These are phyloP conservation scores for Aspergillus sp. DNA, from an alignment of 2,329 filamentous ascomycete species.

Conservation along the genomic window DNA sequence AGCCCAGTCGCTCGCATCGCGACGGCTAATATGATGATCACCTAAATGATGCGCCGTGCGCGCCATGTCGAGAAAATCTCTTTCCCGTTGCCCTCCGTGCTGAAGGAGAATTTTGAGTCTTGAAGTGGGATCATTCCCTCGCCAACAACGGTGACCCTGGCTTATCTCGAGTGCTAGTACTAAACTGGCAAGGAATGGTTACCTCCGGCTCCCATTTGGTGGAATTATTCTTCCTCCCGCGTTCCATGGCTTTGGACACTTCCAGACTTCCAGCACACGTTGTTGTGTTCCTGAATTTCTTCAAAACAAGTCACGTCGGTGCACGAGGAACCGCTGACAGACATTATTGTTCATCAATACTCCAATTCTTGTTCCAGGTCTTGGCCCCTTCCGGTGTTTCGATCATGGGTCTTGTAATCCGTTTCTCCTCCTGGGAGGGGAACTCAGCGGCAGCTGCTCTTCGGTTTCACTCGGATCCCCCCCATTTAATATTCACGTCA, in stretches of 20 bases:
- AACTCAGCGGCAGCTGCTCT: neutral
- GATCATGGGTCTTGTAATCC: neutral
- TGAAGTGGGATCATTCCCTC: neutral
- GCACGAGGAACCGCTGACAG: neutral
- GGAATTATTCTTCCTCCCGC: slow-evolving; percentile 7
- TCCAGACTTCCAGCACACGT: neutral
- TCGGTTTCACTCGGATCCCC: slow-evolving; percentile 9
- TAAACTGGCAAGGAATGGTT: slow-evolving; percentile 18
- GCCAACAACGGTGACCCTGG: slow-evolving; percentile 25
- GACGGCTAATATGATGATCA: neutral
- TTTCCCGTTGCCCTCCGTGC: neutral
- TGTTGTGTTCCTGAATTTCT: slow-evolving; percentile 1
- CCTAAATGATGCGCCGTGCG: neutral
- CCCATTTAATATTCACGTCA: slow-evolving; percentile 9
- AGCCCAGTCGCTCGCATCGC: slow-evolving; percentile 4
- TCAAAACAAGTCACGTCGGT: neutral
- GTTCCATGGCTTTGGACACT: slow-evolving; percentile 19
- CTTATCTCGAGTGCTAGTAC: slow-evolving; percentile 16
- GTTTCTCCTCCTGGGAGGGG: neutral
- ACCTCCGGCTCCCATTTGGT: slow-evolving; percentile 16
- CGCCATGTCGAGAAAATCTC: neutral
- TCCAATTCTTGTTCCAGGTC: neutral
- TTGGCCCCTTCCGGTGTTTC: neutral
- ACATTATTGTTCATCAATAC: neutral
- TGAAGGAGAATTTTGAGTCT: neutral